Evolutionary conservation across 2,329 filamentous ascomycete species (phyloP).

Genomic region (Colletotrichum gigasporum): DNA sequence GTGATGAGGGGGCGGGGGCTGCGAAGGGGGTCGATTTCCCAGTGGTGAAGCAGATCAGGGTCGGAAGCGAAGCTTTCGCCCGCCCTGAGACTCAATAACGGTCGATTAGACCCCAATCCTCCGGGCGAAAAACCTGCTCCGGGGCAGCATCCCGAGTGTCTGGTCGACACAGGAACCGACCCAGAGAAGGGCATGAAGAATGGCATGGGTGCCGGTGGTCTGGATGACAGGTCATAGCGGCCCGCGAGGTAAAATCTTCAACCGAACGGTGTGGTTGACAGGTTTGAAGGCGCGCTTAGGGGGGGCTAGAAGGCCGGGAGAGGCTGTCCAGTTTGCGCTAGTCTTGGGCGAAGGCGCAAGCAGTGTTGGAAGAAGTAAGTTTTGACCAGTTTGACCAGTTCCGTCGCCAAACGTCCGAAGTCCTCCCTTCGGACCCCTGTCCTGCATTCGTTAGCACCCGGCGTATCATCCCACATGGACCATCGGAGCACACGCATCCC

Average conservation of each 20-base stretch:
- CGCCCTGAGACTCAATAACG: neutral
- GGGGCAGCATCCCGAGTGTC: neutral
- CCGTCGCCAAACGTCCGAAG: no score
- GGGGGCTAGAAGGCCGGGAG: no score
- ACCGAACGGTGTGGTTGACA: neutral
- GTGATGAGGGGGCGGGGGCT: constrained; percentile 10
- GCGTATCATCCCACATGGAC: neutral
- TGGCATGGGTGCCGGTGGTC: neutral
- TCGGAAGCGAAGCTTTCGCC: neutral
- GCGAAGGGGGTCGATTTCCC: neutral
- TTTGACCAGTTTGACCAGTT: no score
- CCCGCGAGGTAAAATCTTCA: neutral
- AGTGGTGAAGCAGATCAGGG: neutral
- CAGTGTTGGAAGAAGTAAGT: no score
- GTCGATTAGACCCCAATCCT: neutral
- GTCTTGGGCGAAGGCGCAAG: no score
- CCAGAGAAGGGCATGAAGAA: neutral
- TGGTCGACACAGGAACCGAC: neutral
- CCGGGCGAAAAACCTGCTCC: no score
- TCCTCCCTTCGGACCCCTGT: neutral
- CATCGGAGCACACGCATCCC: neutral
- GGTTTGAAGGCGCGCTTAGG: no score
- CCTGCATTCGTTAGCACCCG: neutral
- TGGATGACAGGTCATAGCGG: constrained; percentile 1
- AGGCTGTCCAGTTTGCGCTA: neutral